Percentiles rank a stretch among this genome's conserved stretches.
Evolutionary conservation across 2,329 filamentous ascomycete species (phyloP).

Genomic region (Huntiella moniliformis): DNA sequence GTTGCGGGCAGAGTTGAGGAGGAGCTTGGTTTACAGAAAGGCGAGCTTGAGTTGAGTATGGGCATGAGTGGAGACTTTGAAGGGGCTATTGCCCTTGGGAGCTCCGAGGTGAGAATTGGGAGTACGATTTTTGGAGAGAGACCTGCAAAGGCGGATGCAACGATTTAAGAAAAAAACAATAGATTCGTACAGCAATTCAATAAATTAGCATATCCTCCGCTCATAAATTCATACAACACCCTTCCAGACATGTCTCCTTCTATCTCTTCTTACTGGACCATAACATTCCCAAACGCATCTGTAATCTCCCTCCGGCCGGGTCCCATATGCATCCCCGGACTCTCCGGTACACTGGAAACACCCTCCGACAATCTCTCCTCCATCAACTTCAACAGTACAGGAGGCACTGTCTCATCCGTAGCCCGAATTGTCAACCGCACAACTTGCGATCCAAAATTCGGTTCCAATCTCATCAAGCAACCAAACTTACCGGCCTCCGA

Average conservation of each 20-base stretch:
- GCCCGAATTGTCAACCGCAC: constrained; percentile 84
- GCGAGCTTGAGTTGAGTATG: constrained; percentile 70
- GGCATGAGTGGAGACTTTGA: constrained; percentile 97
- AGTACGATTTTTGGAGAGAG: constrained; percentile 85
- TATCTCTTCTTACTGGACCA: constrained; percentile 24
- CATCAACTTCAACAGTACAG: constrained; percentile 67
- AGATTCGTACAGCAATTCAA: neutral
- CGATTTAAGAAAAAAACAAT: neutral
- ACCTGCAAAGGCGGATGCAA: constrained; percentile 57
- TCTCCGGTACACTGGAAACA: constrained; percentile 23
- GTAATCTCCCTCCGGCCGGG: constrained; percentile 33
- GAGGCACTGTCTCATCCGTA: constrained; percentile 76
- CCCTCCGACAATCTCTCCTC: constrained; percentile 55
- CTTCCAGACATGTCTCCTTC: neutral
- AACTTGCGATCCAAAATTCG: constrained; percentile 87
- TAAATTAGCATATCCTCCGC: neutral
- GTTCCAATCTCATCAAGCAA: constrained; percentile 81
- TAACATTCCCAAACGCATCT: constrained; percentile 35
- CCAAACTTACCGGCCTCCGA: constrained; percentile 78
- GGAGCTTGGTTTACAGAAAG: constrained; percentile 26
- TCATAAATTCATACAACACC: neutral
- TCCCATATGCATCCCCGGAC: constrained; percentile 16
- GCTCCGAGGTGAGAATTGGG: constrained; percentile 75
- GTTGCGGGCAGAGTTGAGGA: constrained; percentile 51
- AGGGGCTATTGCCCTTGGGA: constrained; percentile 65